Evolutionary conservation across 2,329 filamentous ascomycete genomes (phyloP), one percentile per base, ranked within the genome.

Genomic region (Colletotrichum sp.): DNA sequence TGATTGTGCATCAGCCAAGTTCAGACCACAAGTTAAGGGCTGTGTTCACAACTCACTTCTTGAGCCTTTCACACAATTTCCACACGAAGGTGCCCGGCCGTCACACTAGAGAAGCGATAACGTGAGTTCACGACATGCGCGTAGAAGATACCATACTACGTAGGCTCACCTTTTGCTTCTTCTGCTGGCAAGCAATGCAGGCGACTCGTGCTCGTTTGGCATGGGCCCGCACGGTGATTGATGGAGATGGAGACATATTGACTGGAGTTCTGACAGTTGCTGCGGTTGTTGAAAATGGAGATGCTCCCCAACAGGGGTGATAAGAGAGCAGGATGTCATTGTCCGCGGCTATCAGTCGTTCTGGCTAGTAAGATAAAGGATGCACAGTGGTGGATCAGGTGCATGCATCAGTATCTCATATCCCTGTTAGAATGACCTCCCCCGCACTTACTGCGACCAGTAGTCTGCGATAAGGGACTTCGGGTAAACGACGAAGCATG

Each of bases 111-210:
- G 1, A 21, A 21, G n/a, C 1, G 43, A 52, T 0, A 5, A 13
- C 5, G n/a, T 52, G 43, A 52, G 43, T 8, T 52, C n/a, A 52
- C n/a, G 4, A 21, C n/a, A 52, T 5, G 43, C 43, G 10, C 6
- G 0, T 0, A 21, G 12, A 8, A 21, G n/a, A 21, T 7, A 21
- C n/a, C 10, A 13, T 5, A 21, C 43, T 52, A 3, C 6, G 43
- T 5, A 13, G n/a, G 0, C 43, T 52, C n/a, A 52, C 43, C 43
- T 52, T 52, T 52, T 52, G 43, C 6, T 52, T 52, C 43, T 52
- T 52, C n/a, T 52, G 43, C 43, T 52, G 43, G 43, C 43, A 52
- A 13, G 43, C 43, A 52, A 52, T 52, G 43, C 43, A 52, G n/a
- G 43, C 43, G 43, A 52, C 43, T 52, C 43, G 43, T 8, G 43